Percentiles rank a stretch among this genome's conserved stretches.
These are phyloP conservation scores for Cryphonectria carpinicola DNA, from an alignment of 2,329 filamentous ascomycete species.

Conservation along the genomic window DNA sequence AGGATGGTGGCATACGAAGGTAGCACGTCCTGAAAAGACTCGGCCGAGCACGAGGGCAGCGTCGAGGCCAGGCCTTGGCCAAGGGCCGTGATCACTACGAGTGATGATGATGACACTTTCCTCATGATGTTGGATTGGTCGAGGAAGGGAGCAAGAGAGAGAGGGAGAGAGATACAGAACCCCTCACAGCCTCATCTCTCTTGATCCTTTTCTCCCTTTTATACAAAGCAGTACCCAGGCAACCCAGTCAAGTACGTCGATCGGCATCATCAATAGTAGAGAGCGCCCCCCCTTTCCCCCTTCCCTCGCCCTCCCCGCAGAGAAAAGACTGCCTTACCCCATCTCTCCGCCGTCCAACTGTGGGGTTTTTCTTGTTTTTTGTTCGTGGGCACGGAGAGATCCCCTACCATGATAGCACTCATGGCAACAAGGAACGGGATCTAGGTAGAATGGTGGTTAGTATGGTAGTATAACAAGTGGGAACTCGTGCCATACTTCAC, in stretches of 20 bases:
- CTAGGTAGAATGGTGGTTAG: not conserved
- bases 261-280: not conserved
- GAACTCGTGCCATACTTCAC: not conserved
- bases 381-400: not conserved
- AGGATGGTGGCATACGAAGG: conserved; percentile 36
- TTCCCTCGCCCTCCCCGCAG: too few species aligned
- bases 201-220: not conserved
- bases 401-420: not conserved
- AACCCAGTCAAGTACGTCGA: not conserved
- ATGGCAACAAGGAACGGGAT: not conserved
- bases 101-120: not conserved
- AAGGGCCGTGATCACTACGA: not conserved
- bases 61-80: conserved; percentile 1
- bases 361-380: not conserved
- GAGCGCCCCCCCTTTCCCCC: too few species aligned
- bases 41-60: conserved; percentile 16
- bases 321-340: not conserved
- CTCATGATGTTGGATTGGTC: not conserved
- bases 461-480: not conserved
- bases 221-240: not conserved
- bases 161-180: not conserved
- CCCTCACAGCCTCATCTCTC: not conserved
- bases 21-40: conserved; percentile 33
- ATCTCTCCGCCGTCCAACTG: not conserved
- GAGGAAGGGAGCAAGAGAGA: not conserved